Evolutionary conservation across 1,284 basidiomycete species (phyloP), one percentile per base, ranked within the genome.

Genomic region (Cryptococcus neoformans): DNA sequence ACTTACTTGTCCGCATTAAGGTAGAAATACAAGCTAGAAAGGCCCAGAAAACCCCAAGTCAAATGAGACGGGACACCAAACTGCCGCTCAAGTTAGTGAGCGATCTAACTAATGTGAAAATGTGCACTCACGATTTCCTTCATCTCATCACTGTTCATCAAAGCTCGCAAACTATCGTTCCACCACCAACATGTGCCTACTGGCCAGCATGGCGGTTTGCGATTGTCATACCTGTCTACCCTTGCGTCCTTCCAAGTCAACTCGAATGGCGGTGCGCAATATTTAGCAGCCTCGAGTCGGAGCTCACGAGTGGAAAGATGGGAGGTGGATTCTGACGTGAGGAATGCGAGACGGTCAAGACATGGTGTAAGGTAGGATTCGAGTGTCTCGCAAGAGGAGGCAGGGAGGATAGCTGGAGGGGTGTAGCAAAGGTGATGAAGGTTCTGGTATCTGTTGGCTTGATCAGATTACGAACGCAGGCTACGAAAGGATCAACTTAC

Each of bases 101-200:
- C 11, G 21, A 37, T 34, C 7, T 36, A 37, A 49, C 6, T 21
- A 14, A 5, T 6, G 21, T 37, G 11, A 2, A 47, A 17, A 6
- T 39, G 35, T 21, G 9, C 17, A 53, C 57, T 48, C 40, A 59
- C 57, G 41, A 36, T 40, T 9, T 44, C 28, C 35, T 45, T 48
- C 50, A 49, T 56, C 5, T 49, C 46, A 14, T 38, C 35, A 7
- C 44, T 49, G 38, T 59, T 59, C 54, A 59, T 55, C 28, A 59
- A 42, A 4, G 36, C 37, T 17, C 35, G 39, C 36, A 59, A 39
- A n/a, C 14, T 34, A 2, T 37, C 44, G 39, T 36, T 35, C 57
- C 57, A 59, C 54, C 57, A 59, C 21, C 41, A 52, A 38, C 57
- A 59, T 10, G n/a, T 21, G 49, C 52, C 48, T 21, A 45, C 36